Base-by-base conservation (phyloP, 2,329 filamentous ascomycete species). In the Sporothrix variecibatus region DNA sequence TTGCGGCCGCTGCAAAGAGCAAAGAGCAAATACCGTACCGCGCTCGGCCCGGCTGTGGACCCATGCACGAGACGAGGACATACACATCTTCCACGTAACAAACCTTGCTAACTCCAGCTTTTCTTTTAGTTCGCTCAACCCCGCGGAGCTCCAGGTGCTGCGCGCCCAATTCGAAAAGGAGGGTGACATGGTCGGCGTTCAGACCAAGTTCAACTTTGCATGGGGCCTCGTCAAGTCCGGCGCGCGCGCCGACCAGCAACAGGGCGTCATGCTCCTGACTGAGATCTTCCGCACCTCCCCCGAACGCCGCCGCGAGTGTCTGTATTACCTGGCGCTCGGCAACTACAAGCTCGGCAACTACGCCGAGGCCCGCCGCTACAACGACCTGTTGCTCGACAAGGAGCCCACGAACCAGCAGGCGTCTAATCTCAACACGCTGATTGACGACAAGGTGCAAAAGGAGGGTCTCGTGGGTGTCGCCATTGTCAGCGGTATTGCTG, bases 301-400 rank as follows among this genome's bases (percentile, higher is more conserved):
- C 78, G 96, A 98, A 83, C 93, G 96, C 79, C 92, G 96, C 81
- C 92, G 96, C 80, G 96, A 99, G 88, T 99, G 96, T 81, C 93
- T 99, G 76, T 99, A 98, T 87, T 99, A 99, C 84, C 91, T 99
- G 72, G 96, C 94, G 34, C 89, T 99, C 43, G 96, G 96, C 76
- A 97, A 98, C 87, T 98, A 95, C 89, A 98, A 98, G 86, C 90
- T 99, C 65, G 95, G 95, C 76, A 98, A 98, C 87, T 99, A 98
- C 83, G 94, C 92, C 75, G 96, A 99, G 82, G 95, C 95, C 75
- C 89, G 95, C 80, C 89, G 94, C 81, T 98, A 98, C 85, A 99
- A 99, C 83, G 95, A 98, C 80, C 87, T 95, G 69, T 86, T 99
- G 76, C 84, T 98, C 72, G 94, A 98, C 76, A 92, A 95, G 82